Evolutionary conservation across 805 yeast species (phyloP).

Genomic region (Metschnikowia amazonensis): DNA sequence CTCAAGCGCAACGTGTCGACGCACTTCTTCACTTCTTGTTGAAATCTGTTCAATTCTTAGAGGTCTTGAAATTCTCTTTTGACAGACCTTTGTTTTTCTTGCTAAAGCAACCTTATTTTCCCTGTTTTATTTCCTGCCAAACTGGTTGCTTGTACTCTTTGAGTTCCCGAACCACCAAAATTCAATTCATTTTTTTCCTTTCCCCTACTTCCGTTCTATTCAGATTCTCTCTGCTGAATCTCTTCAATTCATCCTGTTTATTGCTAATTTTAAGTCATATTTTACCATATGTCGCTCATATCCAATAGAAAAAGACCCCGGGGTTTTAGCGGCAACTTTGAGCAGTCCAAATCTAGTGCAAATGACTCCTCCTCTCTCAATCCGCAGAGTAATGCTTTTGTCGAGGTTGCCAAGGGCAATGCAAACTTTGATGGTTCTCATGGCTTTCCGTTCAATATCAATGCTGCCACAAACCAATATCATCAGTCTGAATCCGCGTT

Average conservation of each 20-base stretch:
- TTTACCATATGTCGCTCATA: constrained; percentile 29
- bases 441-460: not conserved
- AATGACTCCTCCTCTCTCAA: constrained; percentile 7
- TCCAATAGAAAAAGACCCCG: constrained; percentile 44
- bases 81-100: not conserved
- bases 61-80: not conserved
- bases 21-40: not conserved
- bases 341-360: constrained; percentile 16
- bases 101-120: not conserved
- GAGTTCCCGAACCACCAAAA: not conserved
- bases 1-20: not conserved
- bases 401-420: not conserved
- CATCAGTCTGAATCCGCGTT: constrained; percentile 19
- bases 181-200: not conserved
- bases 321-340: constrained; percentile 42
- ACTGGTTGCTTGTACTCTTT: not conserved
- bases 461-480: not conserved
- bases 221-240: not conserved
- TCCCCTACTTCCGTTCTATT: not conserved
- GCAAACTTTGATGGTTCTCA: not conserved
- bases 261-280: not conserved
- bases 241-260: not conserved
- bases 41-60: not conserved
- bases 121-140: not conserved
- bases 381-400: constrained; percentile 2